These are phyloP conservation scores for Epithele typhae DNA, from an alignment of 768 basidiomycete species.

Conservation along the genomic window DNA sequence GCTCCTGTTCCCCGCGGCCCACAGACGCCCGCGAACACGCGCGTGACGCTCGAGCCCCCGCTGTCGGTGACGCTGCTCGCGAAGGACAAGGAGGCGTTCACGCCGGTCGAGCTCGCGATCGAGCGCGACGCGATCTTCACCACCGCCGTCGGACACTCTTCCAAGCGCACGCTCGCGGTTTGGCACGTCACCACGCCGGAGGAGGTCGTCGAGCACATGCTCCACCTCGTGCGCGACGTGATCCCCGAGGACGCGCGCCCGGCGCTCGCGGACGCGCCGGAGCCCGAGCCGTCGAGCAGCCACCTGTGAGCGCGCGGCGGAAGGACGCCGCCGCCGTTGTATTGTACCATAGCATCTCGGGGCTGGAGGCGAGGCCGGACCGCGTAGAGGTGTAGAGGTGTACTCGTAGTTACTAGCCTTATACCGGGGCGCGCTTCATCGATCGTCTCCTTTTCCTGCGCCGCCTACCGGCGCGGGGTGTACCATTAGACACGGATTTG, in stretches of 20 bases:
- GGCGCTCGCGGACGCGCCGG: not conserved
- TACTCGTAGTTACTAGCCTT: too few species aligned
- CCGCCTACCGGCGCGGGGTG: too few species aligned
- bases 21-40: conserved; percentile 19
- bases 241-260: not conserved
- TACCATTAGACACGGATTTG: too few species aligned
- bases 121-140: conserved; percentile 76
- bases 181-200: conserved; percentile 91
- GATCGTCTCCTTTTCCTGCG: too few species aligned
- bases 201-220: conserved; percentile 81
- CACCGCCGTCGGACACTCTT: conserved; percentile 87
- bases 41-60: conserved; percentile 44
- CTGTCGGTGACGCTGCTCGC: conserved; percentile 41
- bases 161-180: conserved; percentile 83
- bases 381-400: too few species aligned
- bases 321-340: too few species aligned
- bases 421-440: too few species aligned
- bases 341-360: too few species aligned
- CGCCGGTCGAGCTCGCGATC: conserved; percentile 57
- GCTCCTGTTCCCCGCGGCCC: conserved; percentile 45
- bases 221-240: conserved; percentile 43
- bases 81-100: conserved; percentile 28
- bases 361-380: too few species aligned
- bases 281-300: conserved; percentile 2
- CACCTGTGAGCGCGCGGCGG: conserved; percentile 3